phyloP scores from a whole-genome alignment of 2,329 filamentous ascomycete species.

The Triangularia setosa region DNA sequence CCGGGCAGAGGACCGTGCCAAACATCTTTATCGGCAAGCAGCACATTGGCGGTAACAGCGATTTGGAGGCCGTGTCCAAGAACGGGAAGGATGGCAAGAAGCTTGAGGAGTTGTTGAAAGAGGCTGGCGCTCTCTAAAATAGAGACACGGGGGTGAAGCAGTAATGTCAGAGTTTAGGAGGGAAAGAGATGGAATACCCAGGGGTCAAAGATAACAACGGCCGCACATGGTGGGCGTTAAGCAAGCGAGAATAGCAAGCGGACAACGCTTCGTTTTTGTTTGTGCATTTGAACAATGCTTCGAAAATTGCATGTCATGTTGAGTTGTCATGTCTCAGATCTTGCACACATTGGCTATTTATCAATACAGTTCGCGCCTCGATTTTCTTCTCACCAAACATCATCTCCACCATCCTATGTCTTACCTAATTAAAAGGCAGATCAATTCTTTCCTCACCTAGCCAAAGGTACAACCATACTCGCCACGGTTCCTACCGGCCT shows the following conservation, averaged over 20 bases:
- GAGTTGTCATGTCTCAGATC: neutral
- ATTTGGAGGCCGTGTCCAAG: conserved; percentile 56
- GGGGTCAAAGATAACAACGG: neutral
- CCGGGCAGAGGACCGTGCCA: conserved; percentile 82
- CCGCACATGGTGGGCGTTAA: neutral
- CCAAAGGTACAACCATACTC: conserved; percentile 59
- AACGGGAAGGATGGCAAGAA: conserved; percentile 61
- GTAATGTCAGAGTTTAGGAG: neutral
- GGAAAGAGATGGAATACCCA: conserved; percentile 10
- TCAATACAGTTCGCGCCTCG: neutral
- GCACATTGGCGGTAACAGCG: conserved; percentile 96
- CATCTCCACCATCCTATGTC: neutral
- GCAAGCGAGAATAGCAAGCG: neutral
- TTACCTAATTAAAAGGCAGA: neutral
- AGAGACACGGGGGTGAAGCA: neutral
- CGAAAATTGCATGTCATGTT: neutral
- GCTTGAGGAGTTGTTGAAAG: conserved; percentile 46
- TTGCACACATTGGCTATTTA: neutral
- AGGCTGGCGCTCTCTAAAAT: conserved; percentile 38
- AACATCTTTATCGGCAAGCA: conserved; percentile 90
- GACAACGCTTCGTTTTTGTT: neutral
- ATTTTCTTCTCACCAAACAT: neutral
- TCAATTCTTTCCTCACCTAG: neutral
- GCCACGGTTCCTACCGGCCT: conserved; percentile 84
- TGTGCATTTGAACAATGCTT: neutral